Conservation (phyloP, 345 rosid genomes). For the Physaria fendleri region DNA sequence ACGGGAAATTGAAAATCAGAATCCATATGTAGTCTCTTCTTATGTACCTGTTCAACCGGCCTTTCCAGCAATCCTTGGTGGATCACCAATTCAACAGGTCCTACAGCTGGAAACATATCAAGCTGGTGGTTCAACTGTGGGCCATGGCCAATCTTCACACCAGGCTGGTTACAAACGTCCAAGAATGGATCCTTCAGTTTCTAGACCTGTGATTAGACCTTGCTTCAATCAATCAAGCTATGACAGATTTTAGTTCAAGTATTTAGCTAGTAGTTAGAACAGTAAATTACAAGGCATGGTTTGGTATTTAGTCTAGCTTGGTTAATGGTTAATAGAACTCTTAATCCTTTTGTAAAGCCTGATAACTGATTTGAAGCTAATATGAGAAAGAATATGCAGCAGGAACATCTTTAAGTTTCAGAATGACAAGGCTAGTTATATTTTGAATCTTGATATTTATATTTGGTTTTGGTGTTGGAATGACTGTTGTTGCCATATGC, state of each 20-base stretch:
- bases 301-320: background rate
- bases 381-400: too few relatives aligned
- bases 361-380: too few relatives aligned
- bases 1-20: background rate
- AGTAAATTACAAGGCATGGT: background rate
- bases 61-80: slow-evolving; percentile 1
- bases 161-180: slow-evolving; percentile 10
- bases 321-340: background rate
- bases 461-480: too few relatives aligned
- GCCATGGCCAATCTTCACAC: background rate
- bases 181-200: slow-evolving; percentile 7
- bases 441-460: too few relatives aligned
- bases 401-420: too few relatives aligned
- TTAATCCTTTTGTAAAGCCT: too few relatives aligned
- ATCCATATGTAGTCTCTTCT: slow-evolving; percentile 3
- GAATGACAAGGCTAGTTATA: too few relatives aligned
- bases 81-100: background rate
- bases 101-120: background rate
- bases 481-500: too few relatives aligned
- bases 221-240: background rate
- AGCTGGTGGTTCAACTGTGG: slow-evolving; percentile 4
- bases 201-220: slow-evolving; percentile 11
- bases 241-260: slow-evolving; percentile 4
- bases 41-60: background rate
- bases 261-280: background rate